Percentiles rank a stretch among this genome's conserved stretches.
phyloP scores from a whole-genome alignment of 805 yeast genomes.

The Barnettozyma pratensis region DNA sequence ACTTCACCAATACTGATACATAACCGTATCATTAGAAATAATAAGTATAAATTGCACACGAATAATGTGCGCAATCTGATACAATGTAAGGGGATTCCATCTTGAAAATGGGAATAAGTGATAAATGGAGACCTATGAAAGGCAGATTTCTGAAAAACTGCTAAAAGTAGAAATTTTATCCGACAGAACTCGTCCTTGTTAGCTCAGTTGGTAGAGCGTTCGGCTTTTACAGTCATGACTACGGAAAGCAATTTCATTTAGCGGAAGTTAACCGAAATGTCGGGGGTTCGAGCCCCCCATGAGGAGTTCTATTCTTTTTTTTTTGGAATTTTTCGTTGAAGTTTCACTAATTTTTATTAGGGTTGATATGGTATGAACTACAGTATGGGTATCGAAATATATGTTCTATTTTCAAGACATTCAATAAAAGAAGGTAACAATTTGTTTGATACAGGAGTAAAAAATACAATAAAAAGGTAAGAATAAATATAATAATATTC shows the following conservation, averaged over 20 bases:
- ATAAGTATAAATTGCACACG: too few relatives aligned
- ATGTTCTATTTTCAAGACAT: too few relatives aligned
- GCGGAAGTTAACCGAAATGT: slow-evolving; percentile 17
- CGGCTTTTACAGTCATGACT: slow-evolving; percentile 15
- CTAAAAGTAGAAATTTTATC: background rate
- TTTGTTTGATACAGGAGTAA: too few relatives aligned
- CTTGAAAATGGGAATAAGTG: too few relatives aligned
- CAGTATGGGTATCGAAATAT: too few relatives aligned
- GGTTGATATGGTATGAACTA: too few relatives aligned
- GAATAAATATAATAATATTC: slow-evolving; percentile 5
- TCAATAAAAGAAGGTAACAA: slow-evolving; percentile 1
- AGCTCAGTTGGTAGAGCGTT: slow-evolving; percentile 19
- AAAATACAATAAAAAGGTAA: too few relatives aligned
- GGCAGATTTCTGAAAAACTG: background rate
- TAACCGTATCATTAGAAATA: too few relatives aligned
- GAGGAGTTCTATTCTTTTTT: slow-evolving; percentile 15
- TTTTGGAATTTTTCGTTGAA: background rate
- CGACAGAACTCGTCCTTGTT: slow-evolving; percentile 16
- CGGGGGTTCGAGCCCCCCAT: slow-evolving; percentile 20
- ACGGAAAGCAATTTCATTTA: slow-evolving; percentile 6
- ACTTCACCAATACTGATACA: background rate
- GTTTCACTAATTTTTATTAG: too few relatives aligned
- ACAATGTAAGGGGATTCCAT: too few relatives aligned
- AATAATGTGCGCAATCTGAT: too few relatives aligned
- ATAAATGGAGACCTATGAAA: too few relatives aligned